Conservation (phyloP, 179 eudicot species). For the Gypsophila paniculata region DNA sequence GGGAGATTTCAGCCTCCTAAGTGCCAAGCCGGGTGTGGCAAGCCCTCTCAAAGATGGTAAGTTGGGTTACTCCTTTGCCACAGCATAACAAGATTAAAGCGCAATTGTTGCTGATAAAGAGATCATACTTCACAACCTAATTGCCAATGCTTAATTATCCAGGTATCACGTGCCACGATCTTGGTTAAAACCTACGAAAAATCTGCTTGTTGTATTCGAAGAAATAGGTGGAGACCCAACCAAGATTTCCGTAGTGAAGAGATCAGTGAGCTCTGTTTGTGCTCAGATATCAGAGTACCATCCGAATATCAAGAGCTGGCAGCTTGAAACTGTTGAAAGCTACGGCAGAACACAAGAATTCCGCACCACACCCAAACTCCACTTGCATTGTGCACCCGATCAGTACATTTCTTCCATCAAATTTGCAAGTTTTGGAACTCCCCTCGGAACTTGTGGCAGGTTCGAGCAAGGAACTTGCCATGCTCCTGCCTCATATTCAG, state of each 20-base stretch:
- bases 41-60: constrained; percentile 93
- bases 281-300: constrained; percentile 79
- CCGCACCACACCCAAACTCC: constrained; percentile 59
- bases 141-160: constrained; percentile 13
- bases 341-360: constrained; percentile 42
- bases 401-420: constrained; percentile 72
- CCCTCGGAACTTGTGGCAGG: constrained; percentile 81
- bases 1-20: constrained; percentile 59
- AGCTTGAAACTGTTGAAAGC: constrained; percentile 42
- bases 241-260: constrained; percentile 58
- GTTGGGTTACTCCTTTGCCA: constrained; percentile 43
- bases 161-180: constrained; percentile 99
- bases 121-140: not conserved
- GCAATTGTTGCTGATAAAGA: no score
- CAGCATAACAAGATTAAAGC: no score
- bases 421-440: constrained; percentile 92
- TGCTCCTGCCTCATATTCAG: constrained; percentile 61
- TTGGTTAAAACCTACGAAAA: constrained; percentile 79
- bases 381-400: constrained; percentile 57
- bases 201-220: constrained; percentile 76
- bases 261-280: constrained; percentile 67
- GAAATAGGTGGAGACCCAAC: constrained; percentile 94
- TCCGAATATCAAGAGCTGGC: constrained; percentile 67
- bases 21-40: constrained; percentile 80
- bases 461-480: constrained; percentile 84